Evolutionary conservation across 495 filamentous ascomycete genomes (phyloP).

Genomic region (Cenococcum geophilum): DNA sequence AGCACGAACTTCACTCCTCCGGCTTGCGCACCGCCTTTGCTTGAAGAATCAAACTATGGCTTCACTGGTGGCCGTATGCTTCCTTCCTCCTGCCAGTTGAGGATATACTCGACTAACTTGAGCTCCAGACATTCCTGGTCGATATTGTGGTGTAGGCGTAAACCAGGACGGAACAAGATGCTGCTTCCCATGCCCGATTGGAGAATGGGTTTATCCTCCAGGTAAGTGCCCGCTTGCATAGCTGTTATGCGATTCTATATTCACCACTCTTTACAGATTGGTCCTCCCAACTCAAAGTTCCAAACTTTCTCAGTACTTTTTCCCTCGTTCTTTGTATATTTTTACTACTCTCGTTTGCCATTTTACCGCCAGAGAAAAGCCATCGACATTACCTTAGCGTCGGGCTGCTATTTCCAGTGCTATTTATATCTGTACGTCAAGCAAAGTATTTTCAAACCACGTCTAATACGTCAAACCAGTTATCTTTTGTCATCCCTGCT

Average conservation of each 20-base stretch:
- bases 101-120: conserved; percentile 4
- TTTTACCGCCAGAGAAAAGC: conserved; percentile 33
- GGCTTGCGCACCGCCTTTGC: conserved; percentile 32
- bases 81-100: background rate
- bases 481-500: conserved; percentile 37
- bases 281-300: conserved; percentile 26
- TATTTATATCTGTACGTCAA: conserved; percentile 31
- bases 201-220: conserved; percentile 35
- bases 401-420: conserved; percentile 32
- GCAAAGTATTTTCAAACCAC: background rate
- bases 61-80: conserved; percentile 34
- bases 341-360: conserved; percentile 36
- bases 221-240: conserved; percentile 12
- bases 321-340: conserved; percentile 36
- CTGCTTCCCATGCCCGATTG: conserved; percentile 38
- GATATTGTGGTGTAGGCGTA: conserved; percentile 33
- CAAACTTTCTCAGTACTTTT: conserved; percentile 35
- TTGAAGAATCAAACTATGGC: conserved; percentile 22
- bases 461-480: conserved; percentile 18
- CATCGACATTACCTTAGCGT: conserved; percentile 37
- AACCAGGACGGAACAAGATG: conserved; percentile 26
- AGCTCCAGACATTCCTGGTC: conserved; percentile 29
- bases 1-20: conserved; percentile 1
- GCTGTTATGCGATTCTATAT: background rate
- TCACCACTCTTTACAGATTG: conserved; percentile 18